These are phyloP conservation scores for Entomortierella parvispora DNA, from an alignment of 192 early-diverging fungal species.

Conservation along the genomic window DNA sequence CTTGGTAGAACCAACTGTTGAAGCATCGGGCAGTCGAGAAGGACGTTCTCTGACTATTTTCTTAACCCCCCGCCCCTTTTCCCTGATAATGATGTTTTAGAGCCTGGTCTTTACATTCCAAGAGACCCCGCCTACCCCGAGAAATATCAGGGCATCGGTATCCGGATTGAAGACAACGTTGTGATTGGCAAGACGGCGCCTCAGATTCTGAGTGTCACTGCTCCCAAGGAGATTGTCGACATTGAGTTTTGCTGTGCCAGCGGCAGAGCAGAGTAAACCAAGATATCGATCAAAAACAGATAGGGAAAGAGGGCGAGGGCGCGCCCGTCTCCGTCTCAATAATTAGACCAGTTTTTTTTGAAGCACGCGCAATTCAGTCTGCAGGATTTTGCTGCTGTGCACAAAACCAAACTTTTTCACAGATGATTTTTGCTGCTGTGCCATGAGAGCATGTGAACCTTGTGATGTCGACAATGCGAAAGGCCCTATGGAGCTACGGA, in stretches of 20 bases:
- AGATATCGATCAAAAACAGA: too few relatives aligned
- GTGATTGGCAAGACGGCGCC: slow-evolving; percentile 77
- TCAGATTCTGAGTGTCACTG: slow-evolving; percentile 73
- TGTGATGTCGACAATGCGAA: too few relatives aligned
- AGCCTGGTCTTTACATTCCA: slow-evolving; percentile 95
- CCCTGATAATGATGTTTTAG: slow-evolving; percentile 36
- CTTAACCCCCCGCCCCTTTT: not conserved
- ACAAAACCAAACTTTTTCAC: too few relatives aligned
- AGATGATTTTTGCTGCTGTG: too few relatives aligned
- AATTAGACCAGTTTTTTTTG: too few relatives aligned
- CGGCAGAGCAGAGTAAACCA: not conserved
- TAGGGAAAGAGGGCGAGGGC: too few relatives aligned
- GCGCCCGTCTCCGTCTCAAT: too few relatives aligned
- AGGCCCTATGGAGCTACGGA: too few relatives aligned
- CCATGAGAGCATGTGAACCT: too few relatives aligned
- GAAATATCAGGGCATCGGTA: slow-evolving; percentile 88
- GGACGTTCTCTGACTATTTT: not conserved
- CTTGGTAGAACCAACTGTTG: not conserved
- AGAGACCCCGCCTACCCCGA: slow-evolving; percentile 75
- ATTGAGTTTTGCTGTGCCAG: slow-evolving; percentile 66
- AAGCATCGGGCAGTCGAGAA: too few relatives aligned
- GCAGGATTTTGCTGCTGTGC: too few relatives aligned
- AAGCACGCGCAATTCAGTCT: too few relatives aligned
- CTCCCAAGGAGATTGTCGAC: slow-evolving; percentile 90
- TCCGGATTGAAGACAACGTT: slow-evolving; percentile 97